Evolutionary conservation across 2,329 filamentous ascomycete genomes (phyloP).

Genomic region (Calonectria hongkongensis): DNA sequence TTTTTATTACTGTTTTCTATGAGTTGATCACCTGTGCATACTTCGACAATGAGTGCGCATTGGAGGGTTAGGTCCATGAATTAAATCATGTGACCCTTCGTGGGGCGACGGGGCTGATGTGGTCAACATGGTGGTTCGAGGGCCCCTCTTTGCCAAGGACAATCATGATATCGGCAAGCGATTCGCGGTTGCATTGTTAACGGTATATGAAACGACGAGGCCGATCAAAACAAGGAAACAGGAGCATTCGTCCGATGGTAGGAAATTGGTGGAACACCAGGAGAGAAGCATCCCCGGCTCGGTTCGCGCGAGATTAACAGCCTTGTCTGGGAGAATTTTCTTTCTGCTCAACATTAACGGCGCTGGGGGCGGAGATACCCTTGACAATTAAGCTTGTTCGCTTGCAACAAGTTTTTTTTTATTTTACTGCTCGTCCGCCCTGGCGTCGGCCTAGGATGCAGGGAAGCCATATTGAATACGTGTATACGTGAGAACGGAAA

Average conservation of each 20-base stretch:
- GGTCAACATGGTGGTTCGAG: not conserved
- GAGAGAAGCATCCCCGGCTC: not conserved
- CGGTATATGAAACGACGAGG: constrained; percentile 4
- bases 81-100: not conserved
- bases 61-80: too few species aligned
- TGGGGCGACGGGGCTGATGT: not conserved
- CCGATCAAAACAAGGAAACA: constrained; percentile 22
- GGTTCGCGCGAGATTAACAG: not conserved
- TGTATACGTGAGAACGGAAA: constrained; percentile 29
- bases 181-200: constrained; percentile 5
- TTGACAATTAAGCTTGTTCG: constrained; percentile 17
- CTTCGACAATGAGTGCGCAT: too few species aligned
- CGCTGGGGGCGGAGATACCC: not conserved
- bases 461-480: constrained; percentile 19
- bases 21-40: too few species aligned
- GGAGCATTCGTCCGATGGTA: constrained; percentile 12
- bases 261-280: constrained; percentile 15
- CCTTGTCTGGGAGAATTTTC: not conserved
- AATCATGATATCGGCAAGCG: constrained; percentile 17
- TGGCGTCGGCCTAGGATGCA: constrained; percentile 22
- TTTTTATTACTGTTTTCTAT: too few species aligned
- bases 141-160: constrained; percentile 13
- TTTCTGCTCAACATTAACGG: not conserved
- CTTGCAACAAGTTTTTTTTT: not conserved
- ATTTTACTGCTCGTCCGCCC: not conserved